Percentiles rank a stretch among this genome's conserved stretches.
These are phyloP conservation scores for Sphaerulina musiva DNA, from an alignment of 2,329 filamentous ascomycete genomes.

Conservation along the genomic window DNA sequence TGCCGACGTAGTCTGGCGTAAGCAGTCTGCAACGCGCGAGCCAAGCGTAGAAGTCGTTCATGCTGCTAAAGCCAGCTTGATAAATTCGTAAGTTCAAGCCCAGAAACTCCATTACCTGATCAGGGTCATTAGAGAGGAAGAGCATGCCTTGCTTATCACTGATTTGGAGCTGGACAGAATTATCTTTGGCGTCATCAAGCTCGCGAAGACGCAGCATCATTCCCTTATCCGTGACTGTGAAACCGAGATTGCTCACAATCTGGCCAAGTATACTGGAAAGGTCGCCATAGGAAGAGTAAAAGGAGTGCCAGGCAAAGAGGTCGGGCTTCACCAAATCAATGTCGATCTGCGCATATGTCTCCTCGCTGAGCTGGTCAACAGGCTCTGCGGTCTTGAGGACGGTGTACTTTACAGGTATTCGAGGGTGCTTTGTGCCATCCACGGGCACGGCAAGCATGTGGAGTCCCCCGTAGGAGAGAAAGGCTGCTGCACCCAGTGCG, in stretches of 20 bases:
- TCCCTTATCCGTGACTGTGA: conserved; percentile 58
- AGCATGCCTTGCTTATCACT: conserved; percentile 47
- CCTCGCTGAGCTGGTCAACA: conserved; percentile 6
- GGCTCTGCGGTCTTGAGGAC: conserved; percentile 3
- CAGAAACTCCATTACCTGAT: conserved; percentile 55
- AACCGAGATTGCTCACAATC: conserved; percentile 57
- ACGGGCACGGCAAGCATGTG: conserved; percentile 21
- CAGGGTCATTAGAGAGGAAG: conserved; percentile 54
- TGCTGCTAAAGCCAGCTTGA: conserved; percentile 49
- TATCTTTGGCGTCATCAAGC: conserved; percentile 54
- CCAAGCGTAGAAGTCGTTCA: conserved; percentile 58
- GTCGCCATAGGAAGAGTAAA: conserved; percentile 68
- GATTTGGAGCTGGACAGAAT: conserved; percentile 13
- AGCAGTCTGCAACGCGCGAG: conserved; percentile 55
- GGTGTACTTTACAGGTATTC: conserved; percentile 16
- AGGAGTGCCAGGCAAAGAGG: conserved; percentile 55
- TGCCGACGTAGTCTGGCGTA: conserved; percentile 35
- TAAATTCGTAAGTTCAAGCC: conserved; percentile 51
- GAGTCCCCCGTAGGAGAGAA: conserved; percentile 16
- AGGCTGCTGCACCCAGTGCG: conserved; percentile 43
- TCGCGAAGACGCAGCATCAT: conserved; percentile 62
- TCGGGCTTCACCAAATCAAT: conserved; percentile 49
- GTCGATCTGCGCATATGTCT: conserved; percentile 59
- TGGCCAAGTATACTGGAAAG: conserved; percentile 60
- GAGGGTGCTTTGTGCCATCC: conserved; percentile 12